phyloP scores from a whole-genome alignment of 345 rosid species.

The Litchi chinensis region DNA sequence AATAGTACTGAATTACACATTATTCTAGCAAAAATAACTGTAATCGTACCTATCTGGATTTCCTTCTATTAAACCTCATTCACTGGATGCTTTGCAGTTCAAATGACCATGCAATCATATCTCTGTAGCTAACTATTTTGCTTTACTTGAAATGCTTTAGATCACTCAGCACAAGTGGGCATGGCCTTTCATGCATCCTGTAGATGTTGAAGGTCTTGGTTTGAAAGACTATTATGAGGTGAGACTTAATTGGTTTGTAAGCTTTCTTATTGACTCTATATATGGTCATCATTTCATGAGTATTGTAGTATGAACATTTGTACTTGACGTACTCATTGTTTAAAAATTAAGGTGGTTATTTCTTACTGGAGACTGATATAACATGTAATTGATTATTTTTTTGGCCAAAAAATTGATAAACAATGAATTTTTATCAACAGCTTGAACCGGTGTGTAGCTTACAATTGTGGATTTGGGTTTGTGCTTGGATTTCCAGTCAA shows the following conservation, averaged over 20 bases:
- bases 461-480: background rate
- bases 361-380: background rate
- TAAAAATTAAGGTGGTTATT: slow-evolving; percentile 7
- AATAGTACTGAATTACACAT: background rate
- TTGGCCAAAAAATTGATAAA: slow-evolving; percentile 6
- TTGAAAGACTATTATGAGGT: slow-evolving; percentile 79
- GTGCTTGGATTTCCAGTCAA: background rate
- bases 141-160: slow-evolving; percentile 35
- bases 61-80: background rate
- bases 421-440: background rate
- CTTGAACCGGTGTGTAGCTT: background rate
- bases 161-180: slow-evolving; percentile 79
- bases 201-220: slow-evolving; percentile 73
- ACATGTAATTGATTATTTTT: background rate
- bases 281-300: background rate
- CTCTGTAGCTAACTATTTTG: slow-evolving; percentile 3
- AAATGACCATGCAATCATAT: background rate
- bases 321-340: background rate
- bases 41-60: background rate
- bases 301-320: background rate
- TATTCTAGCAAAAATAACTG: background rate
- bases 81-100: slow-evolving; percentile 1
- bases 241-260: background rate
- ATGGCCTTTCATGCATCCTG: slow-evolving; percentile 74
- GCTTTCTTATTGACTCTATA: background rate